These are phyloP conservation scores for Venturia asperata DNA, from an alignment of 2,329 filamentous ascomycete genomes.

Conservation along the genomic window DNA sequence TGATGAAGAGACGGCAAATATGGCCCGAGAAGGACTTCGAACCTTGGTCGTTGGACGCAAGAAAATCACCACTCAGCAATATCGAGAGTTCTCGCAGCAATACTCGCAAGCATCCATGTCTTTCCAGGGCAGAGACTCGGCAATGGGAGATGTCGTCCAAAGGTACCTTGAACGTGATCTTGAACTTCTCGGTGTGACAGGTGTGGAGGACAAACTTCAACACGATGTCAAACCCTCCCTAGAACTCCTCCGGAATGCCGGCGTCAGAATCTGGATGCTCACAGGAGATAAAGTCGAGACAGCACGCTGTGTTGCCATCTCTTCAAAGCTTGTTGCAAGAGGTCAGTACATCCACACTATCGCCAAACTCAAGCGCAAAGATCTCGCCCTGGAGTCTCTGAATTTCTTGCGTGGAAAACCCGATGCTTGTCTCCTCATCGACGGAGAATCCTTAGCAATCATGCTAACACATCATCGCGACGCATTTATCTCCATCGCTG, in stretches of 20 bases:
- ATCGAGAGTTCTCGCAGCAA: conserved; percentile 66
- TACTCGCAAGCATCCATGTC: conserved; percentile 76
- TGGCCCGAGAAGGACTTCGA: conserved; percentile 91
- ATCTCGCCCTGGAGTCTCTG: conserved; percentile 78
- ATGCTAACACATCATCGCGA: conserved; percentile 75
- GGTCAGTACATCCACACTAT: conserved; percentile 97
- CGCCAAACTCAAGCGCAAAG: conserved; percentile 72
- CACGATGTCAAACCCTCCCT: conserved; percentile 91
- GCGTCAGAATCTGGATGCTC: conserved; percentile 99
- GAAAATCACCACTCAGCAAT: conserved; percentile 68
- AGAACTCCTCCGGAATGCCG: conserved; percentile 89
- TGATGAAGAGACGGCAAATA: conserved; percentile 98
- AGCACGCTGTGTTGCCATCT: conserved; percentile 90
- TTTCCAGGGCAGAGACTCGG: conserved; percentile 70
- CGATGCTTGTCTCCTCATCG: conserved; percentile 84
- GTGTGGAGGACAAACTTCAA: conserved; percentile 95
- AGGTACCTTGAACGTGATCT: conserved; percentile 80
- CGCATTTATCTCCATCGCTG: conserved; percentile 82
- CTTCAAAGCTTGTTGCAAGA: conserved; percentile 83
- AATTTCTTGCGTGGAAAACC: conserved; percentile 80
- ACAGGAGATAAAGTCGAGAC: conserved; percentile 99
- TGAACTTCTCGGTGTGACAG: conserved; percentile 92
- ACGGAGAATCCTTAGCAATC: conserved; percentile 80
- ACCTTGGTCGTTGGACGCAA: conserved; percentile 95
- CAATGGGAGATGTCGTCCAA: conserved; percentile 72